Evolutionary conservation across 176 grass and related monocot species (phyloP).

Genomic region (Oryza coarctata): DNA sequence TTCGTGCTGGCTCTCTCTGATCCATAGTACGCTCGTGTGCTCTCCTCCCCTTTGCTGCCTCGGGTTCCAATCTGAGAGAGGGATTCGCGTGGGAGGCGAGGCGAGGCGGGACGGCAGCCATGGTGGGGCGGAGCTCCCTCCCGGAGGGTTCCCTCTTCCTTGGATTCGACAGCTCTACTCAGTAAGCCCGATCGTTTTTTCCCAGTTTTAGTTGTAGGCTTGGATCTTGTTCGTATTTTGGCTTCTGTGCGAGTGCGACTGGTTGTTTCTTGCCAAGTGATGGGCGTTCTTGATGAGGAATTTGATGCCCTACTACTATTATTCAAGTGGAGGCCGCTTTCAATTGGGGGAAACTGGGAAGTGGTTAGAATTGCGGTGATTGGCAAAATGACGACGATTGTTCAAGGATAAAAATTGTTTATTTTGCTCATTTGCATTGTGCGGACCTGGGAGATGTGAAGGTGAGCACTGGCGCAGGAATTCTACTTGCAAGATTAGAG

Average conservation of each 20-base stretch:
- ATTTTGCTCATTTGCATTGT: neutral
- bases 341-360: neutral
- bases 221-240: neutral
- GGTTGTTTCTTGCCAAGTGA: neutral
- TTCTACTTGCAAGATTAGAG: too few relatives aligned
- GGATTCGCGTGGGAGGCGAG: neutral
- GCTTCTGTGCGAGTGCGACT: neutral
- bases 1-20: neutral
- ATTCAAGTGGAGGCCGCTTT: neutral
- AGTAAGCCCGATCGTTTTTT: conserved; percentile 45
- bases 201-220: neutral
- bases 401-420: neutral
- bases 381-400: neutral
- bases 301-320: neutral
- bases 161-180: conserved; percentile 91
- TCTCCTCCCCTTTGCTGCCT: neutral
- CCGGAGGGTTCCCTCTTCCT: conserved; percentile 83
- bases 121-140: conserved; percentile 47
- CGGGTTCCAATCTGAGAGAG: neutral
- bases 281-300: neutral
- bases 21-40: neutral
- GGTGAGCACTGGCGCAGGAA: neutral
- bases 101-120: conserved; percentile 18
- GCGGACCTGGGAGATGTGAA: too few relatives aligned
- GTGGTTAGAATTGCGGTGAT: neutral